Base-by-base conservation (phyloP, 495 filamentous ascomycete genomes). In the Neurospora discreta region DNA sequence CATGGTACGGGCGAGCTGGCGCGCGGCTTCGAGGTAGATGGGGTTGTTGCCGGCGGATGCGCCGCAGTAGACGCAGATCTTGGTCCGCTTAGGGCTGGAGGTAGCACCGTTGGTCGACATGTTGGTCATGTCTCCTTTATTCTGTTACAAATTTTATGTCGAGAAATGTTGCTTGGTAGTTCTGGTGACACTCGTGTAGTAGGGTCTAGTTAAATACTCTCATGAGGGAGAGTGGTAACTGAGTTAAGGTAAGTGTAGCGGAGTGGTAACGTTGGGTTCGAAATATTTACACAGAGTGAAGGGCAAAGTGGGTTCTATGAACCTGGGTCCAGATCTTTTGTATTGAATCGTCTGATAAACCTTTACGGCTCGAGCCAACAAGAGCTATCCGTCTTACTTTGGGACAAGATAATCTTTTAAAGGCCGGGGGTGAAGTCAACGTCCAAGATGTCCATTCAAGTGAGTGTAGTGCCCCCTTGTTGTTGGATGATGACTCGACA, bases 31-130 rank as follows among this genome's bases (percentile, higher is more conserved):
- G 68, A 92, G 74, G 79, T 97, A 84, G 15, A 82, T 83, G 9
- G 93, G 88, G 69, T 88, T 88, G 44, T 83, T 89, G 58, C 95
- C 95, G 36, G 88, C 78, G 18, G 86, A 89, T 68, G 93, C 86
- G 76, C 91, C 93, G 85, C 94, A 98, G 88, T 92, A 93, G 73
- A 93, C 90, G 78, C 89, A 90, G 78, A 92, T 88, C 72, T 85
- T 88, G 71, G 85, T 85, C 69, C 77, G 82, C 75, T 75, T 78
- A n/a, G 78, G 74, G 40, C 70, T 77, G 46, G 82, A 78, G 70
- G 81, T 81, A n/a, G 75, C 77, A 70, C 80, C 81, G 73, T 80
- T 79, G 43, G 83, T 83, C 70, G 77, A 77, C 83, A 85, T 86
- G 15, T 58, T 81, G 71, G 68, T 69, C 26, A 18, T 30, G 18